Evolutionary conservation across 2,329 filamentous ascomycete species (phyloP).

Genomic region (Xylaria sp.): DNA sequence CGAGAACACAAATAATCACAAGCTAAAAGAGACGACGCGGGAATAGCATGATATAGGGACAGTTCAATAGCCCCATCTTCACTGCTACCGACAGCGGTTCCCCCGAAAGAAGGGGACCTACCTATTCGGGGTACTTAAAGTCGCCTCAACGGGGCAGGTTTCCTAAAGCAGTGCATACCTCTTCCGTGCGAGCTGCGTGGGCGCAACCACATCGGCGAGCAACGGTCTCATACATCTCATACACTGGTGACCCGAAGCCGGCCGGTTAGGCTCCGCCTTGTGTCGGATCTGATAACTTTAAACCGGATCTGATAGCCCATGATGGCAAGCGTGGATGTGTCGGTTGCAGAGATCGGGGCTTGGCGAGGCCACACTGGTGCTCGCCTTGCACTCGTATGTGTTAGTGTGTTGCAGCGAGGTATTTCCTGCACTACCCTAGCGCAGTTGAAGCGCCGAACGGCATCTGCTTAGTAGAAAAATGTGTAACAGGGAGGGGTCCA

Average conservation of each 20-base stretch:
- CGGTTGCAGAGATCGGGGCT: constrained; percentile 22
- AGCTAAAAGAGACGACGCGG: not conserved
- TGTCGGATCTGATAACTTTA: constrained; percentile 43
- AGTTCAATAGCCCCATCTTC: constrained; percentile 10
- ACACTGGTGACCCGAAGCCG: constrained; percentile 31
- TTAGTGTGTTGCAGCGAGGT: not conserved
- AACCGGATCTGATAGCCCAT: constrained; percentile 40
- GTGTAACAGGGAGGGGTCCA: not conserved
- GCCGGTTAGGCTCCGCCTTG: constrained; percentile 30
- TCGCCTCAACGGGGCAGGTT: constrained; percentile 6
- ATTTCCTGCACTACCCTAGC: not conserved
- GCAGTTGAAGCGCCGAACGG: constrained; percentile 5
- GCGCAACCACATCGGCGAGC: not conserved
- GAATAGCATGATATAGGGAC: constrained; percentile 11
- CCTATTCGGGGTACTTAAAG: not conserved
- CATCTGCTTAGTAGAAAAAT: not conserved
- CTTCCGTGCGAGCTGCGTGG: too few species aligned
- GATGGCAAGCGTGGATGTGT: constrained; percentile 25
- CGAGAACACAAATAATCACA: not conserved
- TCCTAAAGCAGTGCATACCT: not conserved
- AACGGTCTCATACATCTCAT: too few species aligned
- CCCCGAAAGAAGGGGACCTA: constrained; percentile 10
- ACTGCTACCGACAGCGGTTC: constrained; percentile 19
- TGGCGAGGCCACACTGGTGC: constrained; percentile 8
- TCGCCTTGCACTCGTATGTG: not conserved